Evolutionary conservation across 495 filamentous ascomycete species (phyloP).

Genomic region (Hyaloscypha hepaticicola): DNA sequence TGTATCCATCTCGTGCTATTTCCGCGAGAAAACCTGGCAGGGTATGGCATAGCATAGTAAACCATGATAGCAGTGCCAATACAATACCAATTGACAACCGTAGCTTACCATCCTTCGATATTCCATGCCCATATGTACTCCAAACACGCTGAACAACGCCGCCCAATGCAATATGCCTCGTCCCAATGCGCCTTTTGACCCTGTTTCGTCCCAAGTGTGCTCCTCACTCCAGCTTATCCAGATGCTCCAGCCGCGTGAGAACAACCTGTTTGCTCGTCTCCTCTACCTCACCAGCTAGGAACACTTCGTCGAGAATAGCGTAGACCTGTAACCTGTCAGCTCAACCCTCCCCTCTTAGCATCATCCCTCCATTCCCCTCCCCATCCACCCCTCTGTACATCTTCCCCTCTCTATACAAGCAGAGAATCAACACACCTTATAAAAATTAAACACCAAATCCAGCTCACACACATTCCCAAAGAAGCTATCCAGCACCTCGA

Average conservation of each 20-base stretch:
- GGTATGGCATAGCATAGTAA: not conserved
- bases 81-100: not conserved
- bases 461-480: slow-evolving; percentile 99
- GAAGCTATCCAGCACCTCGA: slow-evolving; percentile 96
- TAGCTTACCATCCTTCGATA: not conserved
- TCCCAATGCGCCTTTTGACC: not conserved
- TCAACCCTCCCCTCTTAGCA: not conserved
- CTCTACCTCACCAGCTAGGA: slow-evolving; percentile 93
- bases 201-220: not conserved
- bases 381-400: not conserved
- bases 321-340: slow-evolving; percentile 65
- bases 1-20: not conserved
- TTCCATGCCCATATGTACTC: not conserved
- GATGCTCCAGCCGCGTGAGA: slow-evolving; percentile 85
- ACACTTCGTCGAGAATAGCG: slow-evolving; percentile 96
- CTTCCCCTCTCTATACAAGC: not conserved
- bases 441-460: slow-evolving; percentile 98
- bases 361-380: not conserved
- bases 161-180: not conserved
- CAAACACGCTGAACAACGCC: slow-evolving; percentile 14
- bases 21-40: not conserved
- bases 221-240: slow-evolving; percentile 87
- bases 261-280: slow-evolving; percentile 99
- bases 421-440: slow-evolving; percentile 60
- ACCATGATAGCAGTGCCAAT: not conserved